Percentiles rank a stretch among this genome's conserved stretches.
Conservation (phyloP, 306 rosid genomes). For the Canavalia gladiata region DNA sequence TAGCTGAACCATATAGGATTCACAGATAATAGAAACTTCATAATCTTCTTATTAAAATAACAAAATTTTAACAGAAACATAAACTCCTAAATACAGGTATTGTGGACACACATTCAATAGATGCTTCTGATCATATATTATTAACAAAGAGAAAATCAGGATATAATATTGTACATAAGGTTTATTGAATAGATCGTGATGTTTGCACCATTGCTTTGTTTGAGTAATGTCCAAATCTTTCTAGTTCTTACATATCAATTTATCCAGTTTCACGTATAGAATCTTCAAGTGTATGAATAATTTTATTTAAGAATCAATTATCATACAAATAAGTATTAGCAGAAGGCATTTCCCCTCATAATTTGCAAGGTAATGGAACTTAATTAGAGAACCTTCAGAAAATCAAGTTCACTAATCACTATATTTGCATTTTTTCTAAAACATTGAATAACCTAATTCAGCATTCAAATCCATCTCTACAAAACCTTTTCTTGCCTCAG, state of each 20-base stretch:
- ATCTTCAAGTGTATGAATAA: too few species aligned
- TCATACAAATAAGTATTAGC: neutral
- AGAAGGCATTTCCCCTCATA: neutral
- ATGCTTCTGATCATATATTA: neutral
- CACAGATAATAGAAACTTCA: too few species aligned
- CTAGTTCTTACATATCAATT: neutral
- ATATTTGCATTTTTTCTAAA: neutral
- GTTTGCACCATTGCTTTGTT: neutral
- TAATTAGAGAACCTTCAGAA: neutral
- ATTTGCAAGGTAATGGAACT: neutral
- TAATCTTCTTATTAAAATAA: too few species aligned
- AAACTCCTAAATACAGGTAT: too few species aligned
- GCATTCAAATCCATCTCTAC: constrained; percentile 46
- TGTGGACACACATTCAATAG: too few species aligned
- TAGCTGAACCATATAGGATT: too few species aligned
- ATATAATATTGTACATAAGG: neutral
- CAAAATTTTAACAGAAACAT: too few species aligned
- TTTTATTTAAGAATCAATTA: neutral
- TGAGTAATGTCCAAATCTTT: neutral
- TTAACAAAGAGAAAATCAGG: neutral
- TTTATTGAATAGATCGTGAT: neutral
- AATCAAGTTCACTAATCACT: neutral
- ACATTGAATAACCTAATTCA: constrained; percentile 52
- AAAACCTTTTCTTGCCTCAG: constrained; percentile 26
- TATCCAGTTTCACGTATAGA: neutral